Base-by-base conservation (phyloP, 495 filamentous ascomycete species). In the Penicillium samsonianum region DNA sequence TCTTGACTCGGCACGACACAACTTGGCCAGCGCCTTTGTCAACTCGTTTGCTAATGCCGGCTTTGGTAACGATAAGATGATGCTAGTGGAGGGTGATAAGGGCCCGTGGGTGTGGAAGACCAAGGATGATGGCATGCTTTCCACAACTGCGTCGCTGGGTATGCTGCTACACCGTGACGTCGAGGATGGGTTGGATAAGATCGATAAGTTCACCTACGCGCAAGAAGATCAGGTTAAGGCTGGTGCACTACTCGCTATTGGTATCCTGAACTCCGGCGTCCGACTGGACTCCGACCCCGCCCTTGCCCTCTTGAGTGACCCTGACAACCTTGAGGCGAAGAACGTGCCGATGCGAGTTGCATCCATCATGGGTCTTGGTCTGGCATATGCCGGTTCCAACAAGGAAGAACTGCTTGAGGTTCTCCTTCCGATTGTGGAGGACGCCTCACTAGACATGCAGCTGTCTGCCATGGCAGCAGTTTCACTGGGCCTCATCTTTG, bases 101-200 rank as follows among this genome's bases (percentile, higher is more conserved):
- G 85, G 87, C 37, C 88, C 87, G 58, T 99, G 95, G 95, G 89
- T 98, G 3, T 98, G 91, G 89, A 99, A 98, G 77, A 98, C 95
- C 11, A 98, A 98, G 74, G 92, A 96, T 35, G 92, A 96, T 61
- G 92, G 92, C 61, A 95, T 95, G 93, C 82, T 96, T 73, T 96
- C 93, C 19, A 96, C 93, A 4, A 89, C 93, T 16, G 94, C 94
- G 8, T 98, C 94, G 3, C 73, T 96, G 54, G 94, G 94, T 55
- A 90, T 92, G 71, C 78, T 99, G 23, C 75, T 94, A 53, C 84
- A 92, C 65, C 93, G 94, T 86, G 95, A 98, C 67, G 86, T 96
- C 53, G 92, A 96, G 58, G 82, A 76, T 54, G 95, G 92, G 17
- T 75, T 99, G 50, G 90, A 94, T 64, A 90, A 91, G 70, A 91